Base-by-base conservation (phyloP, 23 red algal species). In the Gracilaria domingensis region DNA sequence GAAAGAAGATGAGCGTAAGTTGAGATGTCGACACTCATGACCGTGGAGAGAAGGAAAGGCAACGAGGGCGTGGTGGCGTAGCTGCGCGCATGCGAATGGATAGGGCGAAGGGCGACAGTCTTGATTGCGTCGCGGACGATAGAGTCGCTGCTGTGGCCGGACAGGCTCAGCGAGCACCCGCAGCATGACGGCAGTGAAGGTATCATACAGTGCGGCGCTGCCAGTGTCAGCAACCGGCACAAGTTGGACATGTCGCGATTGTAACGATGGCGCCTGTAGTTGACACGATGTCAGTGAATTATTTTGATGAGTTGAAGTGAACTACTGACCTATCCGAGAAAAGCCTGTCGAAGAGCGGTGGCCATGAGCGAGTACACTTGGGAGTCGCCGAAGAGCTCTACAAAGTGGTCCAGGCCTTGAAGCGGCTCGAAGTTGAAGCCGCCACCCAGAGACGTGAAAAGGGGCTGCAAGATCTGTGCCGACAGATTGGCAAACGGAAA, bases 401-500 rank as follows among this genome's bases (percentile, higher is more conserved):
- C 21, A 23, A 77, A 77, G 45, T 77, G 72, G 20, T 77, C 72
- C 40, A 77, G 26, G 11, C 72, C 72, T 50, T 77, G 18, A 8
- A 51, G 38, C 12, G 40, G 23, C 38, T 49, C 20, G 16, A 77
- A 77, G 9, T 12, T 28, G 14, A 77, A 50, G 26, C 72, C 42
- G 6, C 72, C 72, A 7, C 72, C 72, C 8, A 77, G 45, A 0
- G 72, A 77, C 28, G 38, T 77, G 42, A 77, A 77, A 40, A 77
- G 23, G 2, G 72, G 72, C 38, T 77, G 30, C 26, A 77, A 30
- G 7, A 77, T 50, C 72, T 77, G 72, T 1, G 72, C 72, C 11
- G 72, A 77, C 23, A 51, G 20, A 20, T 77, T 77, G 20, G n/a
- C 72, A 17, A 77, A 77, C 39, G 21, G n/a, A 26, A 77, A 77